Evolutionary conservation across 352 stramenopile species (phyloP).

Genomic region (Phytophthora cajani): DNA sequence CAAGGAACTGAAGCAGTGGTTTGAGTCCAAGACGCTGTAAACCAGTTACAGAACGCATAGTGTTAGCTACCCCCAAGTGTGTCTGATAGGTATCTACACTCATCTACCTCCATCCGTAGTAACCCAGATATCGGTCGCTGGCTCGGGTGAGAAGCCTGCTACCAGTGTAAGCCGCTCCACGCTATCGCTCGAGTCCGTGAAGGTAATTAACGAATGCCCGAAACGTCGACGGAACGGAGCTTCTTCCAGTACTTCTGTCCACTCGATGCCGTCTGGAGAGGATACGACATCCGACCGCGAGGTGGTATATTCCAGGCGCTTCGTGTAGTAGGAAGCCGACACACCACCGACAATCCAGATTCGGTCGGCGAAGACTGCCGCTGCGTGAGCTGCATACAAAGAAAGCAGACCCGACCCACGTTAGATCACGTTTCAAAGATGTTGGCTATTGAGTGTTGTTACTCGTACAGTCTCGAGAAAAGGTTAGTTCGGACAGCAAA

Average conservation of each 20-base stretch:
- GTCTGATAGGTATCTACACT: neutral
- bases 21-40: conserved; percentile 57
- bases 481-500: conserved; percentile 54
- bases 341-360: conserved; percentile 82
- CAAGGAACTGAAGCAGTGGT: conserved; percentile 44
- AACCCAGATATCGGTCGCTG: conserved; percentile 79
- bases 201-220: conserved; percentile 73
- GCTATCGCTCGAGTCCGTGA: conserved; percentile 56
- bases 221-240: conserved; percentile 75
- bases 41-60: neutral
- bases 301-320: conserved; percentile 70
- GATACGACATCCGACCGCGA: conserved; percentile 71
- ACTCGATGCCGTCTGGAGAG: conserved; percentile 62
- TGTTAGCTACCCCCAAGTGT: neutral
- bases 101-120: conserved; percentile 66
- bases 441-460: neutral
- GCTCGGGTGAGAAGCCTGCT: conserved; percentile 77
- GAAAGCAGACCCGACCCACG: neutral
- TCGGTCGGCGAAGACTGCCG: conserved; percentile 58
- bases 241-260: conserved; percentile 75
- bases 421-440: neutral
- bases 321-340: conserved; percentile 80
- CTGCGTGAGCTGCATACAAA: conserved; percentile 59
- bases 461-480: conserved; percentile 71
- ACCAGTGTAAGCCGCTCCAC: conserved; percentile 66